These are phyloP conservation scores for Pichia kluyveri DNA, from an alignment of 805 yeast species.

Conservation along the genomic window DNA sequence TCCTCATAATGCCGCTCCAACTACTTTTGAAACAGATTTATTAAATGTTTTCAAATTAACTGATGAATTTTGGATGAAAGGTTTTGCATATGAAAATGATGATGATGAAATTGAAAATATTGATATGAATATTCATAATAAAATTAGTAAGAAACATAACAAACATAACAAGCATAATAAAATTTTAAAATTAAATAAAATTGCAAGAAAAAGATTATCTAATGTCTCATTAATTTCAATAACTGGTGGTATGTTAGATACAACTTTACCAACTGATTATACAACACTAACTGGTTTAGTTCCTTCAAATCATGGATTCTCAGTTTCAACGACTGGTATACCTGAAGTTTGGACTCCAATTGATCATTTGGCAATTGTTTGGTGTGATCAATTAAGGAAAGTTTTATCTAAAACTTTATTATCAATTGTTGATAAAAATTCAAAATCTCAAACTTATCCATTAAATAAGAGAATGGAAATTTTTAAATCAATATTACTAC, in stretches of 20 bases:
- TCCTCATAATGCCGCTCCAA: conserved; percentile 89
- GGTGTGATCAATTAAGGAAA: conserved; percentile 86
- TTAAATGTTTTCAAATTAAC: conserved; percentile 62
- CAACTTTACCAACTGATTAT: conserved; percentile 82
- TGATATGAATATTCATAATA: no score
- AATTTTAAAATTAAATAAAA: conserved; percentile 9
- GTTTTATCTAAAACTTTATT: conserved; percentile 51
- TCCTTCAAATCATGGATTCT: conserved; percentile 70
- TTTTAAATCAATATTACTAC: conserved; percentile 35
- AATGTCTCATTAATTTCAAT: conserved; percentile 71
- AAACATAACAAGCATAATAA: no score
- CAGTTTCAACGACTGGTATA: conserved; percentile 76
- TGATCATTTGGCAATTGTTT: conserved; percentile 90
- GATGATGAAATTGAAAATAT: conserved; percentile 3
- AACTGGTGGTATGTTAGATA: conserved; percentile 80
- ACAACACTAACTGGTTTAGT: conserved; percentile 64
- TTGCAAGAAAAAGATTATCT: conserved; percentile 39
- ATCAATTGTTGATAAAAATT: conserved; percentile 44
- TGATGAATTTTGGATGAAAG: conserved; percentile 73
- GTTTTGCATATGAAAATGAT: conserved; percentile 31
- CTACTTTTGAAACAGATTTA: conserved; percentile 87
- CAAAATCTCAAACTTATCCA: conserved; percentile 41
- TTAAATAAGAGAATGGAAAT: conserved; percentile 49
- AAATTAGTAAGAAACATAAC: no score
- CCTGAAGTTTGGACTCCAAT: conserved; percentile 91